Conservation (phyloP, 495 filamentous ascomycete species). For the Daldinia grandis region DNA sequence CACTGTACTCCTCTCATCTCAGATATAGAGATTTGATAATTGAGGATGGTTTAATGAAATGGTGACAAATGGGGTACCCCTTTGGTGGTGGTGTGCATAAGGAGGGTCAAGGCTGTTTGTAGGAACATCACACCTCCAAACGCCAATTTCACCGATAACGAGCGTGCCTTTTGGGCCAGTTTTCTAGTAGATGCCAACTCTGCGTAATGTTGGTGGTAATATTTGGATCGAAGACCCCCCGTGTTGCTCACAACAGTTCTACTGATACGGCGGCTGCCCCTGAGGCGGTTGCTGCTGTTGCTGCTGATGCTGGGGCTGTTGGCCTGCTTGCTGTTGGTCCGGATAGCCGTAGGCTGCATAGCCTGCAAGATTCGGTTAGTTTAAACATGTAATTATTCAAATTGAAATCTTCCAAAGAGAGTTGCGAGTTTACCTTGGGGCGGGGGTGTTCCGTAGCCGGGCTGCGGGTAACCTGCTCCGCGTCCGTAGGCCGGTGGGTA, state of each 20-base stretch:
- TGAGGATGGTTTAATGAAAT: conserved; percentile 6
- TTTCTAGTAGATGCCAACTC: conserved; percentile 4
- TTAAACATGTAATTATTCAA: neutral
- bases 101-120: conserved; percentile 7
- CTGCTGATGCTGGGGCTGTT: conserved; percentile 27
- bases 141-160: conserved; percentile 6
- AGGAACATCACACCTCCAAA: neutral
- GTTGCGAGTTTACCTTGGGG: conserved; percentile 50
- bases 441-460: conserved; percentile 49
- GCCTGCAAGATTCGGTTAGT: conserved; percentile 25
- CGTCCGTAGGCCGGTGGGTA: conserved; percentile 42
- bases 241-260: neutral
- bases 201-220: conserved; percentile 1
- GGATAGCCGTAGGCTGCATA: conserved; percentile 52
- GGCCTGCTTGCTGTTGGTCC: conserved; percentile 45
- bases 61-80: conserved; percentile 6
- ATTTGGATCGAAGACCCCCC: neutral
- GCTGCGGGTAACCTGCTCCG: conserved; percentile 47
- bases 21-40: neutral
- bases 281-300: conserved; percentile 48
- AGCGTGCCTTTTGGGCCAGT: conserved; percentile 2
- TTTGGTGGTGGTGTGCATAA: conserved; percentile 15
- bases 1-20: conserved; percentile 1
- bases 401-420: neutral
- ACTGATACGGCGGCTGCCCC: conserved; percentile 47